Percentiles rank a stretch among this genome's conserved stretches.
These are phyloP conservation scores for Apiotrichum sp. DNA, from an alignment of 1,284 basidiomycete species.

Conservation along the genomic window DNA sequence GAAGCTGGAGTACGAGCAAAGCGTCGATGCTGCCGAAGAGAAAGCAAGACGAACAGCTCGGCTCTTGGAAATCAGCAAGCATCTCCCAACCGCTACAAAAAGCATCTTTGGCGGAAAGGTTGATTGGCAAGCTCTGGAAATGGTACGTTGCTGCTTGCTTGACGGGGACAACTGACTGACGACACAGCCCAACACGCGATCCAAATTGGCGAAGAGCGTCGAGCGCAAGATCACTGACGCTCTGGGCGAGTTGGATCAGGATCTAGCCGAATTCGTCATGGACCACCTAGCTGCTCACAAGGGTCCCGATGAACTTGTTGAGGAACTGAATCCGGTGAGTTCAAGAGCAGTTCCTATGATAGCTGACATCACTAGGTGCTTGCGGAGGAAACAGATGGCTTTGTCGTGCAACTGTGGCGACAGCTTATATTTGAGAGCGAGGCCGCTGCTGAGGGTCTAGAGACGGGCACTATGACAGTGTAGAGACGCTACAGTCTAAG, in stretches of 20 bases:
- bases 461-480: conserved; percentile 8
- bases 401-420: conserved; percentile 71
- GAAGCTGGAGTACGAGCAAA: conserved; percentile 68
- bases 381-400: conserved; percentile 74
- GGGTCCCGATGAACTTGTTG: conserved; percentile 68
- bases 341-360: background rate
- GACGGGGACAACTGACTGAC: no score
- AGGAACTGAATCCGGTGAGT: conserved; percentile 79
- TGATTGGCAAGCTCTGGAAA: conserved; percentile 73
- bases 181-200: conserved; percentile 52
- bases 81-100: conserved; percentile 63
- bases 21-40: conserved; percentile 23
- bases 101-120: conserved; percentile 70
- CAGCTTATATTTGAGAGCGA: conserved; percentile 71
- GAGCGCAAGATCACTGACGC: conserved; percentile 72
- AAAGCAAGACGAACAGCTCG: conserved; percentile 65
- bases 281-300: conserved; percentile 83
- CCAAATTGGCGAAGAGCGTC: conserved; percentile 72
- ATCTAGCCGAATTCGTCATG: conserved; percentile 79
- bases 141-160: conserved; percentile 50
- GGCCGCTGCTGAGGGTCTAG: conserved; percentile 3
- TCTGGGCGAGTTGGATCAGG: conserved; percentile 66
- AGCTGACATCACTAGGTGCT: conserved; percentile 57
- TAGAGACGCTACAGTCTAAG: background rate
- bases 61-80: conserved; percentile 66